Evolutionary conservation across 148 eudicot species (phyloP).

Genomic region (Spergularia bocconei): DNA sequence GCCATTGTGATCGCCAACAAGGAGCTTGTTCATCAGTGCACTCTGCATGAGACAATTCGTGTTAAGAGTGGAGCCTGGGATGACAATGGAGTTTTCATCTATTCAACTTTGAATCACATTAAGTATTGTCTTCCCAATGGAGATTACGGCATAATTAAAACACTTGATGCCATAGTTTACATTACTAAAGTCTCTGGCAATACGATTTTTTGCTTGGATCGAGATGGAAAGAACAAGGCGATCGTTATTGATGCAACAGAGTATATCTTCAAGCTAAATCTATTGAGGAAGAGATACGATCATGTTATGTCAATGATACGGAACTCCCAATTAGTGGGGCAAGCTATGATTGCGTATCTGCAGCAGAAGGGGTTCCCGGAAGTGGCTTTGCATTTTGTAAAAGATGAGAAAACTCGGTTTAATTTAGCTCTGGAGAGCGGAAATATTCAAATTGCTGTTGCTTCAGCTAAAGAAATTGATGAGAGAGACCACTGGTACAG

Average conservation of each 20-base stretch:
- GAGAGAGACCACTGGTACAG: constrained; percentile 84
- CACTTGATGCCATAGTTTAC: constrained; percentile 70
- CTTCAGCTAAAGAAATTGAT: constrained; percentile 78
- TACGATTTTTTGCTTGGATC: constrained; percentile 70
- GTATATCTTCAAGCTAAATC: constrained; percentile 64
- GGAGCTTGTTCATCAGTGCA: constrained; percentile 75
- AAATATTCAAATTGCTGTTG: constrained; percentile 73
- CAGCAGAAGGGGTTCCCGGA: constrained; percentile 90
- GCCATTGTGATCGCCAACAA: constrained; percentile 67
- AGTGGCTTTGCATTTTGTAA: constrained; percentile 83
- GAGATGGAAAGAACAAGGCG: constrained; percentile 68
- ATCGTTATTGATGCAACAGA: constrained; percentile 71
- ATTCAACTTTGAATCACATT: constrained; percentile 74
- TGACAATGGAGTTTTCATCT: constrained; percentile 84
- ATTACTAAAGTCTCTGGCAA: constrained; percentile 68
- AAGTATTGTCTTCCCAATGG: constrained; percentile 95
- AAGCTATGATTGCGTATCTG: constrained; percentile 84
- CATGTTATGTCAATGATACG: constrained; percentile 84
- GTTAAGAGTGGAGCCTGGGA: constrained; percentile 91
- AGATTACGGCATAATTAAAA: constrained; percentile 78
- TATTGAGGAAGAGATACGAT: constrained; percentile 67
- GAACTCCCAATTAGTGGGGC: constrained; percentile 76
- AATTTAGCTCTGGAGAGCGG: constrained; percentile 75
- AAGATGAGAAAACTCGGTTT: constrained; percentile 76
- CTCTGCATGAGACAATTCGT: constrained; percentile 81